Percentiles rank a stretch among this genome's conserved stretches.
These are phyloP conservation scores for Infundibulicybe gibba DNA, from an alignment of 768 basidiomycete genomes.

Conservation along the genomic window DNA sequence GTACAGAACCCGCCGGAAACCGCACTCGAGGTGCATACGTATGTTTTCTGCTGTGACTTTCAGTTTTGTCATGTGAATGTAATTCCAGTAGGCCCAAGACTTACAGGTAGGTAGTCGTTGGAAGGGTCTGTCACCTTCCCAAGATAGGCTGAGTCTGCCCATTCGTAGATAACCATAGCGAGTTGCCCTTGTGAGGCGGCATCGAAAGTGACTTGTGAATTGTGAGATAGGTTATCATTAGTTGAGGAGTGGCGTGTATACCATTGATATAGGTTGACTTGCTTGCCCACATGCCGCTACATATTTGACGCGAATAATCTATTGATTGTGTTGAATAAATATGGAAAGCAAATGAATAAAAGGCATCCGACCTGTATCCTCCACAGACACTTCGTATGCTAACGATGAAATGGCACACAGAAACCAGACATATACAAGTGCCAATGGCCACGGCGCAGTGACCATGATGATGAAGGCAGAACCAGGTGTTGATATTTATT, in stretches of 20 bases:
- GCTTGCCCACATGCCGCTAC: conserved; percentile 93
- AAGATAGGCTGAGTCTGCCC: conserved; percentile 82
- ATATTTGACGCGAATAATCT: conserved; percentile 86
- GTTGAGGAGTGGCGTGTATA: conserved; percentile 27
- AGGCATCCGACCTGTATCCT: conserved; percentile 50
- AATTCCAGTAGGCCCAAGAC: conserved; percentile 13
- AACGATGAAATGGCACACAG: conserved; percentile 28
- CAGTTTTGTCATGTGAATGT: conserved; percentile 8
- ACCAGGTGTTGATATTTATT: conserved; percentile 31
- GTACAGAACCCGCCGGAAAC: conserved; percentile 70
- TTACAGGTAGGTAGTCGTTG: conserved; percentile 63
- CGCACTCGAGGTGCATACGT: conserved; percentile 86
- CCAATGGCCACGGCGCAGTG: conserved; percentile 8
- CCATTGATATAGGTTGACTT: conserved; percentile 80
- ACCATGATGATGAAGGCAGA: conserved; percentile 11
- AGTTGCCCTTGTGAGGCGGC: conserved; percentile 77
- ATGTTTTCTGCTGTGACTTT: conserved; percentile 71
- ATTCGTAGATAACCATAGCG: conserved; percentile 95
- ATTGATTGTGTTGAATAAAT: conserved; percentile 9
- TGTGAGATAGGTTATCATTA: conserved; percentile 3
- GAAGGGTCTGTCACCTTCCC: conserved; percentile 61
- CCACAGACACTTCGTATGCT: conserved; percentile 63
- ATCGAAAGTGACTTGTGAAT: conserved; percentile 69
- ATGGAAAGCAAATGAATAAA: conserved; percentile 5
- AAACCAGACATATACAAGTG: conserved; percentile 21